Base-by-base conservation (phyloP, 768 basidiomycete species). In the Cystofilobasidium bisporidii region DNA sequence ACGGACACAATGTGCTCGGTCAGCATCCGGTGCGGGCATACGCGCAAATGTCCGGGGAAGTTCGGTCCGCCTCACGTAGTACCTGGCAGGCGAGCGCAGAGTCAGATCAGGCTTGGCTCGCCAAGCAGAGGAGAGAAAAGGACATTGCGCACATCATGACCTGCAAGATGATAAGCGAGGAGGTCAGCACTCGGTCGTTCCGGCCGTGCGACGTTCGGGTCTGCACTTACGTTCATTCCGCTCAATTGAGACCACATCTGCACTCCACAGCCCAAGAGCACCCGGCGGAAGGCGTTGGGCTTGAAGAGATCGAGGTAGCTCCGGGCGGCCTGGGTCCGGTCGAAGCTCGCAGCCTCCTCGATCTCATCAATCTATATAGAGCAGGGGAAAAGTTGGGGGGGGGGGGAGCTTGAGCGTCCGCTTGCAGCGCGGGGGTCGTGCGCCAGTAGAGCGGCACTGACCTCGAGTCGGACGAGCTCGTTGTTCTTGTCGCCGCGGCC, bases 201-300 rank as follows among this genome's bases (percentile, higher is more conserved):
- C 40, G 9, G 17, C 10, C 9, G 10, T 9, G 17, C 40, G 40
- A 17, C 40, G 17, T 9, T 17, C 10, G 9, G 40, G 40, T 41
- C 40, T 9, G 9, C 10, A 17, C 40, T 41, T 72, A 88, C 82
- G 74, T 88, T 87, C 84, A 88, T 87, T 41, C 86, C 71, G 17
- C 69, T 71, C 2, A 72, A 57, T 73, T 89, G 88, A 69, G 83
- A 84, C 88, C 87, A 89, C 83, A 86, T 86, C 76, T 90, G 88
- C 45, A 88, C 78, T n/a, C 81, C 80, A 69, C 81, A 80, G 43
- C 87, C 88, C 30, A 89, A 81, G 67, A 82, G 77, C 33, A 88
- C 86, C 72, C 88, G 86, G 63, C 87, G 83, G 61, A 86, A 78
- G 70, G 87, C 83, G 41, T 84, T 83, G 11, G 82, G 81, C 71